A percentile compares a stretch with the other conserved stretches of the same genome.
Evolutionary conservation across 305 asterid genomes (phyloP).

Genomic region (Fraxinus dipetala): DNA sequence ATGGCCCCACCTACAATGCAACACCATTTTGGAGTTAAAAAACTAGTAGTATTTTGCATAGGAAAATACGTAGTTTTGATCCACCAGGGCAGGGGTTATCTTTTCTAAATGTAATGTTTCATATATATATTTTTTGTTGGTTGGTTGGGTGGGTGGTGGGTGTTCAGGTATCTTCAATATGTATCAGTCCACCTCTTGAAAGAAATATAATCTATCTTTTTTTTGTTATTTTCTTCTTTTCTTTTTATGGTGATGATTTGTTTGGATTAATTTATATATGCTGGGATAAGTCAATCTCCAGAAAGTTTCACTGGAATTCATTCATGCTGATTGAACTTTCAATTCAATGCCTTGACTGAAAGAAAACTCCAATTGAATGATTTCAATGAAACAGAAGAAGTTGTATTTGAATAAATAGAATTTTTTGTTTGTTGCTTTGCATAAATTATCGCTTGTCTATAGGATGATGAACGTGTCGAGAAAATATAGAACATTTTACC

Average conservation of each 20-base stretch:
- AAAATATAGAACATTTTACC: too few relatives aligned
- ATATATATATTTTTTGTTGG: neutral
- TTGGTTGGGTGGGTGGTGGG: neutral
- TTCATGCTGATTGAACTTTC: neutral
- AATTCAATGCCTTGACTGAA: neutral
- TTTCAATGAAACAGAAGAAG: too few relatives aligned
- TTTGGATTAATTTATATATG: neutral
- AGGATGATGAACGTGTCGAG: too few relatives aligned
- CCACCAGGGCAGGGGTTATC: neutral
- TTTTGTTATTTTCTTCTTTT: neutral
- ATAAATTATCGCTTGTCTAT: too few relatives aligned
- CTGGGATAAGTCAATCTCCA: neutral
- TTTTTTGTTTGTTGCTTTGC: too few relatives aligned
- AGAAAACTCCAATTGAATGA: too few relatives aligned
- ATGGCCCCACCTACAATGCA: constrained; percentile 8
- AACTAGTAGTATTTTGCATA: neutral
- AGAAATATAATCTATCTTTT: neutral
- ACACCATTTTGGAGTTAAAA: constrained; percentile 4
- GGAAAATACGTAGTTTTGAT: neutral
- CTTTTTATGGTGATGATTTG: neutral
- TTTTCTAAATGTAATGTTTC: neutral
- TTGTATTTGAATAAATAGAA: too few relatives aligned
- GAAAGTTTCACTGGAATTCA: neutral
- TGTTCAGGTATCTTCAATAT: neutral
- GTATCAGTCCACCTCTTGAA: neutral